phyloP scores from a whole-genome alignment of 2,329 filamentous ascomycete species.

The Nigrograna mackinnonii region DNA sequence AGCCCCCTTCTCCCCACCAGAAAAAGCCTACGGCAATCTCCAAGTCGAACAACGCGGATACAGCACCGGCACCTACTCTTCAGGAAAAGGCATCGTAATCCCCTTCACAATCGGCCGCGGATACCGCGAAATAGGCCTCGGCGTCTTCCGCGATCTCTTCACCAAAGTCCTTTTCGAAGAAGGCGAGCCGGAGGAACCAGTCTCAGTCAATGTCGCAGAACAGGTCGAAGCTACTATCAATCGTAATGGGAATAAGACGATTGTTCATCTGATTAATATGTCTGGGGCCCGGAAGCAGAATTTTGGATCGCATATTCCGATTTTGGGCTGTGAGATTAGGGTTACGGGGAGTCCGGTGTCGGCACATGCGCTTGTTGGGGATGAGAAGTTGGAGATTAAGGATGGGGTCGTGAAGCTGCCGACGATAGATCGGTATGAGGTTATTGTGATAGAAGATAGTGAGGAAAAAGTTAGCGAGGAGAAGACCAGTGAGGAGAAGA shows the following conservation, averaged over 20 bases:
- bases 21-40: conserved; percentile 2
- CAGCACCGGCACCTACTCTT: not conserved
- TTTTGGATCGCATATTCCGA: conserved; percentile 1
- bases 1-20: conserved; percentile 1
- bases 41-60: not conserved
- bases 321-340: not conserved
- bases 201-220: conserved; percentile 1
- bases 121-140: conserved; percentile 2
- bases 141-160: conserved; percentile 1
- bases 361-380: not conserved
- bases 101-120: conserved; percentile 2
- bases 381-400: not conserved
- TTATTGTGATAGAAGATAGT: not conserved
- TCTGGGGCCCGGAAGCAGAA: conserved; percentile 2
- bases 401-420: not conserved
- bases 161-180: not conserved
- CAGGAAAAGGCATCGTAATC: conserved; percentile 1
- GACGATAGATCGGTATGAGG: not conserved
- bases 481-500: no score
- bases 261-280: conserved; percentile 5
- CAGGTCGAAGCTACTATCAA: conserved; percentile 1
- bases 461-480: no score
- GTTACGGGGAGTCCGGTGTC: not conserved
- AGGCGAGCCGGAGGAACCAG: not conserved
- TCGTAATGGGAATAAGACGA: not conserved